Conservation (phyloP, 129 eudicot genomes). For the carrot (Daucus carota) region DH1_v3.0 NC_030388.2:21116501-21117000, state of each 20-base stretch:
- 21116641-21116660: slow-evolving; percentile 52
- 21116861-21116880: not conserved
- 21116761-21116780: not conserved
- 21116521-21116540: slow-evolving; percentile 35
- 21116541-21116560: not conserved
- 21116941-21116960: not conserved
- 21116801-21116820: not conserved
- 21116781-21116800: not conserved
- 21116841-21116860: not conserved
- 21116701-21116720: not conserved
- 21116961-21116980: not conserved
- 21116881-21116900: not conserved
- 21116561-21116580: not conserved
- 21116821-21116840: not conserved
- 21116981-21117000: not conserved
- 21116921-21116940: not conserved
- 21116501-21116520: slow-evolving; percentile 52
- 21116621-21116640: slow-evolving; percentile 79
- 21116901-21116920: not conserved
- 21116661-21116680: slow-evolving; percentile 71
- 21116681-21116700: slow-evolving; percentile 64
- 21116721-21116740: not conserved
- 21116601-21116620: slow-evolving; percentile 8
- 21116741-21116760: not conserved
- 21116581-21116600: not conserved